Base-by-base conservation (phyloP, 495 filamentous ascomycete genomes). In the Polyplosphaeria fusca region DNA sequence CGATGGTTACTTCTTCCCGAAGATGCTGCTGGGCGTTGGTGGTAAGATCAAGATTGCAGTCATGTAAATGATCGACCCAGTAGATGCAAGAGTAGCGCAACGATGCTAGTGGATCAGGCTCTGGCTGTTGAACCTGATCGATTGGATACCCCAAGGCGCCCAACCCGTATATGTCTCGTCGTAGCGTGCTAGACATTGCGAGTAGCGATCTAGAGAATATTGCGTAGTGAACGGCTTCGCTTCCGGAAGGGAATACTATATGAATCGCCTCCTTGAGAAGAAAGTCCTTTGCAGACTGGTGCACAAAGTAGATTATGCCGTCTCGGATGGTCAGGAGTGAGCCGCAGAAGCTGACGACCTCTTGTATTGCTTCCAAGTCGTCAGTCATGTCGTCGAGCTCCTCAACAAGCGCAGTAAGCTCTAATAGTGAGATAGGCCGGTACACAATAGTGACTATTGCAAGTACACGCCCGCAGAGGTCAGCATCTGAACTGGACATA, bases 191-290 rank as follows among this genome's bases (percentile, higher is more conserved):
- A n/a, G n/a, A n/a, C n/a, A n/a, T n/a, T n/a, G n/a, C n/a, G n/a
- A n/a, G n/a, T n/a, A n/a, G n/a, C n/a, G n/a, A n/a, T n/a, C n/a
- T n/a, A n/a, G n/a, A n/a, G n/a, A n/a, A n/a, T n/a, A n/a, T n/a
- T n/a, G n/a, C n/a, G n/a, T n/a, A n/a, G n/a, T n/a, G n/a, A n/a
- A n/a, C n/a, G n/a, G n/a, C n/a, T n/a, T n/a, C n/a, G n/a, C n/a
- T n/a, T n/a, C n/a, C n/a, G n/a, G n/a, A 48, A 37, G 44, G 52
- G 25, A 54, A 67, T 14, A 65, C 49, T 24, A 57, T 53, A n/a
- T 47, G 14, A 5, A 4, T 24, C 37, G 23, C 24, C 25, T 60
- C 55, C n/a, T n/a, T 24, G 56, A n/a, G 16, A 19, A 60, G 20
- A 28, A 37, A 56, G 35, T 56, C 43, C 43, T 56, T 54, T 3